phyloP scores from a whole-genome alignment of 495 filamentous ascomycete genomes.

The Xylaria intraflava region DNA sequence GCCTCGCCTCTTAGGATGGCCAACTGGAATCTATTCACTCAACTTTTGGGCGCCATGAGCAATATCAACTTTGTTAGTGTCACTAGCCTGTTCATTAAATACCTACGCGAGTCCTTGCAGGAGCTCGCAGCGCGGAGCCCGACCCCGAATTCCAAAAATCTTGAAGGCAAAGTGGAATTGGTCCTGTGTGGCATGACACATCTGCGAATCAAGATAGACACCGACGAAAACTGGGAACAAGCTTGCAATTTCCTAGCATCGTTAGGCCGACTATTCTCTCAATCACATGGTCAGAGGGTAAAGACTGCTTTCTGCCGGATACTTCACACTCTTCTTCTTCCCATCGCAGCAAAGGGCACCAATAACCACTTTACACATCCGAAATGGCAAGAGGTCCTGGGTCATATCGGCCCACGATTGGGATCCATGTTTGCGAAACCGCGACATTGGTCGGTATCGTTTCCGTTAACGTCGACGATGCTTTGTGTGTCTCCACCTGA shows the following conservation, averaged over 20 bases:
- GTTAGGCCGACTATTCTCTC: slow-evolving; percentile 72
- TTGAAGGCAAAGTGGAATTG: slow-evolving; percentile 73
- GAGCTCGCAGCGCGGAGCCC: slow-evolving; percentile 61
- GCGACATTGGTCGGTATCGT: slow-evolving; percentile 80
- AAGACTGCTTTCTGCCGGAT: slow-evolving; percentile 93
- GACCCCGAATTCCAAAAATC: slow-evolving; percentile 48
- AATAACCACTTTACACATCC: slow-evolving; percentile 66
- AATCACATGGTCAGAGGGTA: slow-evolving; percentile 75
- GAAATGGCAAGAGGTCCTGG: slow-evolving; percentile 79
- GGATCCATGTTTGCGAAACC: slow-evolving; percentile 82
- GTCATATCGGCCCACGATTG: slow-evolving; percentile 65
- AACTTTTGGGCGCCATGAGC: slow-evolving; percentile 91
- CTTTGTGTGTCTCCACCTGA: slow-evolving; percentile 84
- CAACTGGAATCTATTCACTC: slow-evolving; percentile 91
- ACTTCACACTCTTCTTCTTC: slow-evolving; percentile 78
- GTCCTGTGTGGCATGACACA: slow-evolving; percentile 88
- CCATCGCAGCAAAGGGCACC: slow-evolving; percentile 70
- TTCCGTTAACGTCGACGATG: slow-evolving; percentile 75
- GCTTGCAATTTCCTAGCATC: slow-evolving; percentile 83
- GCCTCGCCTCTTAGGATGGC: slow-evolving; percentile 75
- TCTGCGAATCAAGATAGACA: slow-evolving; percentile 62
- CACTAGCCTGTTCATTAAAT: slow-evolving; percentile 67
- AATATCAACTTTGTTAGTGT: slow-evolving; percentile 82
- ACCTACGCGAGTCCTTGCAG: slow-evolving; percentile 70
- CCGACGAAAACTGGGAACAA: slow-evolving; percentile 71